Evolutionary conservation across 2,329 filamentous ascomycete genomes (phyloP), one percentile per base, ranked within the genome.

Genomic region (Phyllosticta paracitricarpa): DNA sequence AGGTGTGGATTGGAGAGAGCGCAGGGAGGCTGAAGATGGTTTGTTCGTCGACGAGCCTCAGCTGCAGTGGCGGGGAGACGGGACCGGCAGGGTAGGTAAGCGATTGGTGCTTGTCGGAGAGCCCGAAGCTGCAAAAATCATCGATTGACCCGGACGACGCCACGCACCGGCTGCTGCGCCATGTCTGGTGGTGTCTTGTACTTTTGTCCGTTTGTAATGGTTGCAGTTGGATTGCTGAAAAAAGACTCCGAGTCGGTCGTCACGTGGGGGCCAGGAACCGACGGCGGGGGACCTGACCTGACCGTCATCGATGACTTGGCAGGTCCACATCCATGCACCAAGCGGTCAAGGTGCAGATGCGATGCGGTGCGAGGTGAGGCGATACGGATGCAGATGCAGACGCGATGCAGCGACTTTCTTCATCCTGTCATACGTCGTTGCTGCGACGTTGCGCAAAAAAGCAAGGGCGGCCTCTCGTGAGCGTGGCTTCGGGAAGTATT

Each of bases 1-100:
- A 76, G 14, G 70, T 88, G 61, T 81, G 81, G 67, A 73, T 88
- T 22, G 85, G 86, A 0, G 78, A 82, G 65, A 84, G 82, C 63
- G 82, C 82, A 25, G 78, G 79, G 63, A 77, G 80, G 65, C 66
- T 86, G 68, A 76, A 72, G 17, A 64, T 82, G 26, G 75, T 75
- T 54, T 83, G 81, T 70, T 75, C 77, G 55, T 77, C 77, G 63
- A 72, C 72, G 40, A 67, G 70, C 26, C 65, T 67, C 22, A 64
- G 58, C 5, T 79, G 77, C 60, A 68, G 62, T 61, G 65, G 57
- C 35, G 70, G 69, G 53, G 53, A 59, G 19, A 51, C 57, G 59
- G 54, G 62, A 3, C 65, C 62, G 33, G 62, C 64, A 19, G 56
- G 56, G 52, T 58, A 56, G 56, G 52, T 58, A 56, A 28, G 54